Evolutionary conservation across 2,329 filamentous ascomycete genomes (phyloP), one percentile per base, ranked within the genome.

Genomic region (Xylaria sp.): DNA sequence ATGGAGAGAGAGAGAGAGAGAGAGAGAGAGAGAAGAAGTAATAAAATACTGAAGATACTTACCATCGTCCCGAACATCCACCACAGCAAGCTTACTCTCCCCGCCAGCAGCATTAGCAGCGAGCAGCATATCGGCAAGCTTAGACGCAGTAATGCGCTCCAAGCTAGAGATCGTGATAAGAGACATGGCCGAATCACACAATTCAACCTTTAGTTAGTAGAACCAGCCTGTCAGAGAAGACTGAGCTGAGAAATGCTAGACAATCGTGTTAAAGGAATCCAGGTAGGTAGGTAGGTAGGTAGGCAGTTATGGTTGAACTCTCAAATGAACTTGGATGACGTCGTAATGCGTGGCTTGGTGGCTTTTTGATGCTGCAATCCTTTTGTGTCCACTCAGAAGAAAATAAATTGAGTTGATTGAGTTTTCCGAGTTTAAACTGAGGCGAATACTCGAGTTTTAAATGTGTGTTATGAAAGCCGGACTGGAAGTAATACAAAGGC

Each of bases 41-140:
- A 2, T 33, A 43, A 12, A 12, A n/a, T n/a, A 13, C 2, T 8
- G 7, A 7, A n/a, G 23, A 43, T 41, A 46, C 67, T n/a, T 15
- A 70, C 67, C 67, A 52, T 72, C 64, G 28, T 98, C 96, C 67
- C 96, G 90, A 8, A 98, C 96, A 79, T 98, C 96, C 67, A 98
- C 87, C 46, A 98, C 85, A 10, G 93, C 93, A 66, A 94, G 86
- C 1, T 33, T 46, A 76, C 79, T 82, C 2, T 36, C 49, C 9
- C 28, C 41, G 6, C 36, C 49, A 1, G 54, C 15, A 0, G 65
- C 23, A 31, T 43, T 80, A 74, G 85, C 82, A 15, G 85, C 83
- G 28, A 90, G 85, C 18, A 95, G 86, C 60, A 89, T 84, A 23
- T 88, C 82, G 0, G 92, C 89, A 62, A 97, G 89, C n/a, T 86